Evolutionary conservation across 192 early-diverging fungal species (phyloP).

Genomic region (Diversispora epigaea): DNA sequence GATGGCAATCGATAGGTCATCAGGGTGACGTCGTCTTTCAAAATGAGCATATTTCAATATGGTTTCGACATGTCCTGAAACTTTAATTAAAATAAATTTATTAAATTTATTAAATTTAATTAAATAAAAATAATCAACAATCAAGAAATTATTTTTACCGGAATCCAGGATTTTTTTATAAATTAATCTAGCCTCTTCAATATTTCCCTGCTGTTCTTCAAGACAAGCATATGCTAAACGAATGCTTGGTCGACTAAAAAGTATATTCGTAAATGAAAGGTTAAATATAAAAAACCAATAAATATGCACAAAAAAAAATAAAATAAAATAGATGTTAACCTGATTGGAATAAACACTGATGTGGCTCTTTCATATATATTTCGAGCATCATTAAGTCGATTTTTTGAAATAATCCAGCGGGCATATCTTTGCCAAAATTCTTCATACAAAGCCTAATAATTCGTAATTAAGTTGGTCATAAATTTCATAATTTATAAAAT

Average conservation of each 20-base stretch:
- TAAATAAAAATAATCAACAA: background rate
- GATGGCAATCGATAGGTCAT: slow-evolving; percentile 45
- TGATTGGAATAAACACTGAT: slow-evolving; percentile 54
- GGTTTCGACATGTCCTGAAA: slow-evolving; percentile 67
- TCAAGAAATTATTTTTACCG: slow-evolving; percentile 39
- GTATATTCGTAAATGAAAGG: background rate
- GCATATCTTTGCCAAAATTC: slow-evolving; percentile 77
- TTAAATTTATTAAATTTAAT: background rate
- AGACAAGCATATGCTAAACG: slow-evolving; percentile 61
- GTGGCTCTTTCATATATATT: slow-evolving; percentile 58
- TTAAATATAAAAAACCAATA: background rate
- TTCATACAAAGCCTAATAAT: slow-evolving; percentile 66
- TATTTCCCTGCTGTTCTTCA: slow-evolving; percentile 60
- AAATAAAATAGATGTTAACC: slow-evolving; percentile 33
- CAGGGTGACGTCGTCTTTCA: slow-evolving; percentile 55
- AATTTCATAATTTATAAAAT: background rate
- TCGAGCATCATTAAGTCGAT: slow-evolving; percentile 48
- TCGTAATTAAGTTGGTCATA: background rate
- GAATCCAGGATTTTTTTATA: slow-evolving; percentile 55
- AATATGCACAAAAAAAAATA: background rate
- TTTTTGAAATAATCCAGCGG: slow-evolving; percentile 50
- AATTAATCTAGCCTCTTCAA: slow-evolving; percentile 55
- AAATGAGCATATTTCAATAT: slow-evolving; percentile 64
- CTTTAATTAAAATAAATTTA: slow-evolving; percentile 36
- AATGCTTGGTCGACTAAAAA: slow-evolving; percentile 45